phyloP scores from a whole-genome alignment of 208 protist species.

The Trypanosoma boissoni region DNA sequence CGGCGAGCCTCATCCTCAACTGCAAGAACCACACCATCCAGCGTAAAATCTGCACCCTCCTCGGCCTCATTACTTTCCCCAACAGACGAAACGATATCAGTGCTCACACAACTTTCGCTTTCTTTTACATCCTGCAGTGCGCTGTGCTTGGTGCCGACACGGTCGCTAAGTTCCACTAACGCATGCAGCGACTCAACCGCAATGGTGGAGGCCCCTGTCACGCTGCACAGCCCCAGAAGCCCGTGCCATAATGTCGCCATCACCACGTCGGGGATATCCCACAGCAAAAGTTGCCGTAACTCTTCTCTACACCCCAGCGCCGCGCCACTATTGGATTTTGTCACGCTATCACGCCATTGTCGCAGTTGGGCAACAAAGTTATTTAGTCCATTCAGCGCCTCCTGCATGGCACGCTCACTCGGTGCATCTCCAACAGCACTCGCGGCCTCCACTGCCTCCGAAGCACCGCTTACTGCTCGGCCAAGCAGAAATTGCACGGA shows the following conservation, averaged over 20 bases:
- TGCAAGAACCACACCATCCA: conserved; percentile 53
- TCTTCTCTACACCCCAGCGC: neutral
- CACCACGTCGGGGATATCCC: conserved; percentile 34
- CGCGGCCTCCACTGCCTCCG: conserved; percentile 17
- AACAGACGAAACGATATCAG: no score
- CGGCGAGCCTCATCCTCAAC: conserved; percentile 53
- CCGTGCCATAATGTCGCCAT: conserved; percentile 46
- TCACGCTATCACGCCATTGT: conserved; percentile 16
- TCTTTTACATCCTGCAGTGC: conserved; percentile 4
- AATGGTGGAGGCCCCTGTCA: conserved; percentile 30
- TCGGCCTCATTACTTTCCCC: conserved; percentile 10
- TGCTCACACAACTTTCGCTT: neutral
- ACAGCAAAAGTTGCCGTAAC: conserved; percentile 6
- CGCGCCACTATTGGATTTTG: neutral
- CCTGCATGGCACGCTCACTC: conserved; percentile 31
- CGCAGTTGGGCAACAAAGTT: conserved; percentile 22
- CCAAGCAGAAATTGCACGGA: conserved; percentile 20
- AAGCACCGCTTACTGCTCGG: conserved; percentile 8
- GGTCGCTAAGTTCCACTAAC: conserved; percentile 47
- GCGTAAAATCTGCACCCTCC: conserved; percentile 32
- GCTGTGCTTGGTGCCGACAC: neutral
- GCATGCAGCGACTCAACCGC: conserved; percentile 49
- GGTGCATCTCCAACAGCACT: conserved; percentile 27
- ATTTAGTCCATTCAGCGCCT: conserved; percentile 26
- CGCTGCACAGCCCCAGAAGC: conserved; percentile 30